Base-by-base conservation (phyloP, 768 basidiomycete genomes). In the Paxillus involutus region DNA sequence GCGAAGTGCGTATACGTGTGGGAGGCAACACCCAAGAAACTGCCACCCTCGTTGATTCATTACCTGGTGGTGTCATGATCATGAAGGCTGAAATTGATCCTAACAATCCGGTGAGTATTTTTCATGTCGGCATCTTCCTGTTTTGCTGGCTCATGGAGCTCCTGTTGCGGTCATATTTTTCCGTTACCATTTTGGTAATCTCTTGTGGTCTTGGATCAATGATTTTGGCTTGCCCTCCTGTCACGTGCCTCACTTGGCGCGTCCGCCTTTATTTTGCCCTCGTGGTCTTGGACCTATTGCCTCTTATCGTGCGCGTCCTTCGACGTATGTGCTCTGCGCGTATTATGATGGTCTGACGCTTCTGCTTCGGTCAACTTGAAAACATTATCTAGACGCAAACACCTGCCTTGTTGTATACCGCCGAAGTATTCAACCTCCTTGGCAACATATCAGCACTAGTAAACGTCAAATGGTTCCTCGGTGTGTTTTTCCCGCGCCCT, bases 11-110 rank as follows among this genome's bases (percentile, higher is more conserved):
- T 43, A 62, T 79, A 26, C 68, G 77, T 21, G 70, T 82, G 14
- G 81, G 81, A 21, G 81, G 81, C 30, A 82, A 82, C 65, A 75
- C 74, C 11, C 81, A 82, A 59, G 81, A 82, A 52, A 71, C 59
- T 14, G 67, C 65, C 33, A 62, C 65, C n/a, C 58, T 73, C 16
- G 70, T 65, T 16, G 51, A 56, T 8, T 59, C 57, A 16, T 59
- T 72, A 12, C 53, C 58, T 8, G 59, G 67, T 42, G 66, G 71
- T 24, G 54, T 52, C 11, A 63, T 63, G 39, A 54, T 74, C 10
- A 43, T 66, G 30, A 75, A 77, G 61, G 65, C 70, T 50, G 63
- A 63, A 17, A 54, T 45, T 12, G 54, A 44, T 35, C 45, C 51
- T 5, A 47, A 30, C 32, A 54, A 59, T 50, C 63, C 59, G 11